Base-by-base conservation (phyloP, 2,329 filamentous ascomycete genomes). In the Penicillium sp. region DNA sequence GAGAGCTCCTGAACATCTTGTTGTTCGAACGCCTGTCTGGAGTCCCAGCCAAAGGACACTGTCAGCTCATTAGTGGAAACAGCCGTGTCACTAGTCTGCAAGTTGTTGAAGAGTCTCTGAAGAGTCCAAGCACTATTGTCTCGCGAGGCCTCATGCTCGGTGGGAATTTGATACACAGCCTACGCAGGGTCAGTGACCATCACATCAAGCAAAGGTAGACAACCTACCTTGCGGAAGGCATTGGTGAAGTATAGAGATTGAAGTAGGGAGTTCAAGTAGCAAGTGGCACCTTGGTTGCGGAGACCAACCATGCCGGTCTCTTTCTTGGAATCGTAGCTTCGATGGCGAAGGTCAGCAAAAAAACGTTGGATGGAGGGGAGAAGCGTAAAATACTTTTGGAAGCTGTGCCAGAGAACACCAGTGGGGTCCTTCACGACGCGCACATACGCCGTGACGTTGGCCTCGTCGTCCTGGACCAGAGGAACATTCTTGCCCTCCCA, bases 1-100 rank as follows among this genome's bases (percentile, higher is more conserved):
- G 90, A 97, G 27, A 98, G 76, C 67, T 98, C 93, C 67, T 98
- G 93, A 7, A 98, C 93, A 69, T 98, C 93, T 69, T 98, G 93
- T 67, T 98, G 93, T 71, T 97, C 91, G 60, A 98, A 98, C 43
- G 97, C 95, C 64, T 98, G 91, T 55, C 89, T 82, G 2, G 91
- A 95, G 62, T 98, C 91, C 93, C 93, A 98, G 20, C 93, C 93
- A 67, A 98, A 98, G 0, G 93, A 97, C 57, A 89, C 87, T 6
- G 93, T 98, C 31, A 98, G 79, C 64, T 98, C 93, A 42, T 86
- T 89, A 1, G 93, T 98, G 31, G 87, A 81, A 2, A 98, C 91
- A 0, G 94, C 88, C 28, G 77, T 74, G 42, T 84, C 83, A 31
- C 85, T 91, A 10, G 89, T 95, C 67, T 98, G 93, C 16, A 98